Percentiles rank a stretch among this genome's conserved stretches.
These are phyloP conservation scores for Suillus variegatus DNA, from an alignment of 768 basidiomycete genomes.

Conservation along the genomic window DNA sequence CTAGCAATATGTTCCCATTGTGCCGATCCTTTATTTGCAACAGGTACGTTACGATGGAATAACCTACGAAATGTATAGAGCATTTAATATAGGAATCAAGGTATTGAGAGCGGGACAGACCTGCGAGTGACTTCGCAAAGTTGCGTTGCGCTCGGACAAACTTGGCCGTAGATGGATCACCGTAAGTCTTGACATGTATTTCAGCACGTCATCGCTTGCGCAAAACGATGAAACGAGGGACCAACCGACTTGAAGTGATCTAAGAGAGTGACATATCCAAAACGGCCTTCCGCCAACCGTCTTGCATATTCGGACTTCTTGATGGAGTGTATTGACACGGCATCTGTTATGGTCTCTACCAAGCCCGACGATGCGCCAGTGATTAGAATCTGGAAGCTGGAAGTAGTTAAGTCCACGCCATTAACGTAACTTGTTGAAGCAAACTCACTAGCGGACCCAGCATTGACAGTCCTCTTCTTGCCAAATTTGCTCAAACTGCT, in stretches of 20 bases:
- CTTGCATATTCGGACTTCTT: constrained; percentile 98
- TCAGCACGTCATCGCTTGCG: neutral
- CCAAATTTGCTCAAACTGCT: constrained; percentile 93
- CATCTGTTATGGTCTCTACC: constrained; percentile 97
- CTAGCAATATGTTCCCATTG: constrained; percentile 96
- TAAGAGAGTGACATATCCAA: constrained; percentile 85
- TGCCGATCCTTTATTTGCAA: constrained; percentile 98
- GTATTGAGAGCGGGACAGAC: constrained; percentile 36
- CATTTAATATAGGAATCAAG: constrained; percentile 5
- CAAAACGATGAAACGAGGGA: neutral
- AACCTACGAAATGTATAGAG: constrained; percentile 49
- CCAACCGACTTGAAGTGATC: constrained; percentile 88
- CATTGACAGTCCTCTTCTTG: constrained; percentile 89
- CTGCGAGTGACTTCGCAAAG: constrained; percentile 90
- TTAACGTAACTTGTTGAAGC: neutral
- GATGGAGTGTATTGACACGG: constrained; percentile 98
- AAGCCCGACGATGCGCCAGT: constrained; percentile 92
- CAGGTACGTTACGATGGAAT: constrained; percentile 94
- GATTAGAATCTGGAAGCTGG: constrained; percentile 93
- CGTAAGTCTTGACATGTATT: constrained; percentile 67
- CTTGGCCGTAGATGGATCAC: constrained; percentile 82
- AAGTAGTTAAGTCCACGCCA: constrained; percentile 4
- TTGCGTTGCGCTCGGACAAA: constrained; percentile 90
- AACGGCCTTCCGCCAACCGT: constrained; percentile 72
- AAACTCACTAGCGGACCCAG: constrained; percentile 86